phyloP scores from a whole-genome alignment of 2,329 filamentous ascomycete genomes.

The Fusarium acutatum region DNA sequence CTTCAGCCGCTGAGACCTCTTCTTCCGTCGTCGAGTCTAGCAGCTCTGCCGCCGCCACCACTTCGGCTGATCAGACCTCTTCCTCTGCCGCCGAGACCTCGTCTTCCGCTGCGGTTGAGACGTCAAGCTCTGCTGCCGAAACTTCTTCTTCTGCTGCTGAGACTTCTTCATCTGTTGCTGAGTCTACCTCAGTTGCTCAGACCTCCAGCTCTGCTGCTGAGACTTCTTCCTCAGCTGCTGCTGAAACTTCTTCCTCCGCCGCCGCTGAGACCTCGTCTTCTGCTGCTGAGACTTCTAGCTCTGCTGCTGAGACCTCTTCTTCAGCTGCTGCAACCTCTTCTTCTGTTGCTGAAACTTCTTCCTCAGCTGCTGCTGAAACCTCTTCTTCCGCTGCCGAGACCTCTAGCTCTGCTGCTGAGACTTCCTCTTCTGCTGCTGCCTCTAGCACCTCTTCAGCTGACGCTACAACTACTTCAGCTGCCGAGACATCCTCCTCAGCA shows the following conservation, averaged over 20 bases:
- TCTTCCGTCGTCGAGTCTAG: neutral
- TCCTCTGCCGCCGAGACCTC: neutral
- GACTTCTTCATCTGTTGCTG: neutral
- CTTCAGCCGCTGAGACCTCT: neutral
- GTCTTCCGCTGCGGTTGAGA: no score
- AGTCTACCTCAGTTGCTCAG: neutral
- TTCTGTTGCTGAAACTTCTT: neutral
- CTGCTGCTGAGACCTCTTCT: no score
- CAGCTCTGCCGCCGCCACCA: neutral
- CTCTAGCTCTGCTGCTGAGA: neutral
- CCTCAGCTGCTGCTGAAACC: neutral
- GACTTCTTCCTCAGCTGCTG: neutral
- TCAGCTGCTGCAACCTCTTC: no score
- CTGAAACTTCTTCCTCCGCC: neutral
- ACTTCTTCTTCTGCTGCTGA: no score
- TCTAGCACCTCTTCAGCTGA: neutral
- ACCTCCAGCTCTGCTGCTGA: neutral
- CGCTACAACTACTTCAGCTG: neutral
- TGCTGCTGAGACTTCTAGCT: neutral
- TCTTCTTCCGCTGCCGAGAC: neutral
- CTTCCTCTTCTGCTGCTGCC: neutral
- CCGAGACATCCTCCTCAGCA: neutral
- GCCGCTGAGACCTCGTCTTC: neutral
- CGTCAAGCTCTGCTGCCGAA: no score
- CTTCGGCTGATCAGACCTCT: neutral